Conservation (phyloP, 139 green algal genomes). For the Auxenochlorella protothecoides region DNA sequence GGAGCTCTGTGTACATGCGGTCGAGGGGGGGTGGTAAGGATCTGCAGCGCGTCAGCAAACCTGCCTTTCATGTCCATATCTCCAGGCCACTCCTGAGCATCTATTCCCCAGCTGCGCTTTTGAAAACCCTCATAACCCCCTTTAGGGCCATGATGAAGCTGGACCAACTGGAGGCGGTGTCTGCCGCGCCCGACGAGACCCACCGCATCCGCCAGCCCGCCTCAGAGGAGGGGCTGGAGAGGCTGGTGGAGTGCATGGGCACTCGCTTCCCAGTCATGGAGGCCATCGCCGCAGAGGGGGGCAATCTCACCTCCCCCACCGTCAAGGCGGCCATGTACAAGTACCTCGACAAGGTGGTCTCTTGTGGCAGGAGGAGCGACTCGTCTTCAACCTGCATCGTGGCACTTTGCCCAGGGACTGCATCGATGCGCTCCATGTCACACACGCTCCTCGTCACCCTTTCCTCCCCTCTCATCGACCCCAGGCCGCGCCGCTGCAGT, state of each 20-base stretch:
- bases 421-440: no score
- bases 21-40: no score
- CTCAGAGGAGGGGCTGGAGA: not conserved
- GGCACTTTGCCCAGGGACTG: no score
- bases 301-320: not conserved
- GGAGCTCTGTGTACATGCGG: no score
- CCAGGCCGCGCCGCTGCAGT: not conserved
- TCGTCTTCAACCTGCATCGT: no score
- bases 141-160: conserved; percentile 20
- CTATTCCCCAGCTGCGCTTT: not conserved
- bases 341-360: conserved; percentile 16
- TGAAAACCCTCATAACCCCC: not conserved
- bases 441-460: no score
- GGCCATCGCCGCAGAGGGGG: not conserved
- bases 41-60: no score
- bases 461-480: no score
- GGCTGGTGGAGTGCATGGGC: not conserved
- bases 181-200: not conserved
- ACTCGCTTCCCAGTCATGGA: not conserved
- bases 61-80: no score
- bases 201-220: conserved; percentile 6
- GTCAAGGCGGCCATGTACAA: conserved; percentile 4
- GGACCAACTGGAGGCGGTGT: not conserved
- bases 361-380: no score
- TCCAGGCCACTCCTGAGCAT: not conserved